A percentile compares a stretch with the other conserved stretches of the same genome.
These are phyloP conservation scores for Pachyrhizus erosus DNA, from an alignment of 306 rosid species.

Conservation along the genomic window DNA sequence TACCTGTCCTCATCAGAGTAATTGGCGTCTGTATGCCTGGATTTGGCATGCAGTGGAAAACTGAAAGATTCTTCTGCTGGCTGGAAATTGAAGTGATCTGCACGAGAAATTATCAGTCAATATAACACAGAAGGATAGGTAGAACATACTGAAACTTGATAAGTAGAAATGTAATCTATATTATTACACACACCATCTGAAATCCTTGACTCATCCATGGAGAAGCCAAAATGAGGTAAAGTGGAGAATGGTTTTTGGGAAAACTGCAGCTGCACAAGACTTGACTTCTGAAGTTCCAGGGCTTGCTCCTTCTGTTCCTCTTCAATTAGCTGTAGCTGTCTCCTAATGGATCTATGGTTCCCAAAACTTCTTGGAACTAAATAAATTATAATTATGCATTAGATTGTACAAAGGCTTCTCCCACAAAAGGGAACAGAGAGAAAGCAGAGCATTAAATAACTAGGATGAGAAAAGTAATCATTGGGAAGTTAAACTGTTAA, in stretches of 20 bases:
- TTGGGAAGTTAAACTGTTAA: not conserved
- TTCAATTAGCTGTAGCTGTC: slow-evolving; percentile 59
- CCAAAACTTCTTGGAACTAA: slow-evolving; percentile 61
- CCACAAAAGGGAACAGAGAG: not conserved
- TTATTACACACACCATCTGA: slow-evolving; percentile 47
- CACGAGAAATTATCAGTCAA: slow-evolving; percentile 23
- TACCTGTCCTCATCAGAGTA: slow-evolving; percentile 66
- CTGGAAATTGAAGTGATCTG: slow-evolving; percentile 57
- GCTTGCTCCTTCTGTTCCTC: slow-evolving; percentile 63
- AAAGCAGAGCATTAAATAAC: not conserved
- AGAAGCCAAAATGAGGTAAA: slow-evolving; percentile 50
- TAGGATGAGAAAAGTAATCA: not conserved
- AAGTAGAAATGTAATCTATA: not conserved
- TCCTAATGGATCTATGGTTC: slow-evolving; percentile 52
- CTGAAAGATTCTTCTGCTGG: slow-evolving; percentile 48
- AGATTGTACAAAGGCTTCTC: not conserved
- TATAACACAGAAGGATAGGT: not conserved
- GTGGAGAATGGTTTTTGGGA: slow-evolving; percentile 35
- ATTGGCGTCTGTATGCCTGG: slow-evolving; percentile 42
- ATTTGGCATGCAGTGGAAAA: slow-evolving; percentile 35
- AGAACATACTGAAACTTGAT: not conserved
- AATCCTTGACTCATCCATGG: slow-evolving; percentile 49
- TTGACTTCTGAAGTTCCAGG: slow-evolving; percentile 59
- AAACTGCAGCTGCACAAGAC: slow-evolving; percentile 54
- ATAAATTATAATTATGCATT: slow-evolving; percentile 23